A percentile compares a stretch with the other conserved stretches of the same genome.
These are phyloP conservation scores for Nectriaceae sp. DNA, from an alignment of 2,329 filamentous ascomycete species.

Conservation along the genomic window DNA sequence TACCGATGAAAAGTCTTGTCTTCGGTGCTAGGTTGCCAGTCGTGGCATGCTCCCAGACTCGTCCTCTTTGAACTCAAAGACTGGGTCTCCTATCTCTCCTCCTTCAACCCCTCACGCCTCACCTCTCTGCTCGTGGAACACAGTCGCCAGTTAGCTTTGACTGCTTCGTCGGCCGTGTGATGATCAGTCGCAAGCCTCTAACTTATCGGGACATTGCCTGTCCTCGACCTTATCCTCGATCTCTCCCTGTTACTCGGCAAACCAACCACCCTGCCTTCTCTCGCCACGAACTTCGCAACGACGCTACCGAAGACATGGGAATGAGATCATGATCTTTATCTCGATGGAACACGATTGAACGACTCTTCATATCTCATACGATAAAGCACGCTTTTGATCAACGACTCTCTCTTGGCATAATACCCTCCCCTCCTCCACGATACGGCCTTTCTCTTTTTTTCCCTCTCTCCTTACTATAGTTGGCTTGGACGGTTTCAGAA, in stretches of 20 bases:
- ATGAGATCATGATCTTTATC: conserved; percentile 28
- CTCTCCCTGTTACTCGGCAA: conserved; percentile 6
- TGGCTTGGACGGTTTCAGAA: conserved; percentile 7
- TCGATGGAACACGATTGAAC: conserved; percentile 20
- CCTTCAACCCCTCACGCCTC: conserved; percentile 49
- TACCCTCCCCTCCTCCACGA: conserved; percentile 8
- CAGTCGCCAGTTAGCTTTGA: conserved; percentile 42
- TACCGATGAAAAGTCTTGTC: conserved; percentile 57
- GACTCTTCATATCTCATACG: conserved; percentile 5
- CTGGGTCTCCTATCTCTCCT: conserved; percentile 53
- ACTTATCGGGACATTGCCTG: conserved; percentile 6
- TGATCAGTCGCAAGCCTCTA: conserved; percentile 8
- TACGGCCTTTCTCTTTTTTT: conserved; percentile 15
- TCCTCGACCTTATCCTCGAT: conserved; percentile 6
- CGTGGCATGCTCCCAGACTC: conserved; percentile 43
- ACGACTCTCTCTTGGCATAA: conserved; percentile 1
- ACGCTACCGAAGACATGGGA: conserved; percentile 35
- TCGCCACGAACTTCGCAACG: conserved; percentile 20
- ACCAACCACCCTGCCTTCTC: conserved; percentile 9
- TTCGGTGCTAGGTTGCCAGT: conserved; percentile 49
- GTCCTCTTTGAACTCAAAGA: conserved; percentile 44
- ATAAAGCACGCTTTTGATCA: conserved; percentile 5
- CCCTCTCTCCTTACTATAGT: conserved; percentile 2
- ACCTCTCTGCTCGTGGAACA: conserved; percentile 51
- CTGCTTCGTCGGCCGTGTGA: conserved; percentile 31